These are phyloP conservation scores for Phragmites australis DNA, from an alignment of 176 grass and related monocot genomes.

Conservation along the genomic window DNA sequence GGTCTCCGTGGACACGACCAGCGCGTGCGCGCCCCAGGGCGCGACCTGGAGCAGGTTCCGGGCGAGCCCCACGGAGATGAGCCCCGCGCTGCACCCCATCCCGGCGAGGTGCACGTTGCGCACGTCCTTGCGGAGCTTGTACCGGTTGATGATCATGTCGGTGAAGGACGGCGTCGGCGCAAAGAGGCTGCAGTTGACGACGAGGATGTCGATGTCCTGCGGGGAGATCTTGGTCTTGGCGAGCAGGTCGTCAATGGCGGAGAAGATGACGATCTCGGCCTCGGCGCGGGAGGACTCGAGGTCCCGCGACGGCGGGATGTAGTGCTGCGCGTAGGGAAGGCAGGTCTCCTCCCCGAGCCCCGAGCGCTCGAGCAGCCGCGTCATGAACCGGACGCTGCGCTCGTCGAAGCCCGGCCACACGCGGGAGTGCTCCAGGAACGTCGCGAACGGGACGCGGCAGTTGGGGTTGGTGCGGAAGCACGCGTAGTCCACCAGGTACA, in stretches of 20 bases:
- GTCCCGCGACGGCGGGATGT: slow-evolving; percentile 60
- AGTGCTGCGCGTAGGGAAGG: slow-evolving; percentile 74
- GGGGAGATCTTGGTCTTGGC: slow-evolving; percentile 48
- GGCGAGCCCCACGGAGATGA: slow-evolving; percentile 55
- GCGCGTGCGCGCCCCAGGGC: slow-evolving; percentile 38
- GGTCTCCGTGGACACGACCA: slow-evolving; percentile 67
- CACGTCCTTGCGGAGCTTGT: slow-evolving; percentile 48
- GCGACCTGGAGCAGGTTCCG: slow-evolving; percentile 59
- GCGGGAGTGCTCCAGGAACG: slow-evolving; percentile 73
- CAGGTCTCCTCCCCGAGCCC: slow-evolving; percentile 77
- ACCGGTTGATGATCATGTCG: slow-evolving; percentile 62
- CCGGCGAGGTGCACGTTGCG: slow-evolving; percentile 60
- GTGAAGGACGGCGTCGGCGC: slow-evolving; percentile 58
- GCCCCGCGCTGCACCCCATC: slow-evolving; percentile 70
- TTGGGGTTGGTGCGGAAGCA: slow-evolving; percentile 58
- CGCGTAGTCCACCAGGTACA: slow-evolving; percentile 73
- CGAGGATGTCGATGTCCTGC: slow-evolving; percentile 51
- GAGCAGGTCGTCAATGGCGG: slow-evolving; percentile 70
- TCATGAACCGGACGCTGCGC: slow-evolving; percentile 73
- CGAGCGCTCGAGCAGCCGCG: slow-evolving; percentile 61
- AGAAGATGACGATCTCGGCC: slow-evolving; percentile 68
- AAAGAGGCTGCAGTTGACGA: slow-evolving; percentile 68
- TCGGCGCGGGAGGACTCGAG: slow-evolving; percentile 59
- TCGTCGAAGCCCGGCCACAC: slow-evolving; percentile 64
- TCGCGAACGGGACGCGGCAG: slow-evolving; percentile 70